Conservation (phyloP, 1,284 basidiomycete genomes). For the Naganishia sp. region DNA sequence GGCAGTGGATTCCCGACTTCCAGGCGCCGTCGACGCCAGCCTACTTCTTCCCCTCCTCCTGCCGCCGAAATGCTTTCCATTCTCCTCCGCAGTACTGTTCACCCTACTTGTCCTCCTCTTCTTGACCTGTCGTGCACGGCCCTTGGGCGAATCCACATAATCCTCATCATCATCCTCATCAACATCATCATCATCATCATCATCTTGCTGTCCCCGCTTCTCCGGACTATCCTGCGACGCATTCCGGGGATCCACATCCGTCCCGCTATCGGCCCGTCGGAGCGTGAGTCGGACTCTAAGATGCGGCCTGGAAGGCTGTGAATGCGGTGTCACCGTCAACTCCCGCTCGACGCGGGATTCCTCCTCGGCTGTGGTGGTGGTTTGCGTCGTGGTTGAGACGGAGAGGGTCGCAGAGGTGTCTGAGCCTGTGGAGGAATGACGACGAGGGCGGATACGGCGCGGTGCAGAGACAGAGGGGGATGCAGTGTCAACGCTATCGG, state of each 20-base stretch:
- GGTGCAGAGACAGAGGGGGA: slow-evolving; percentile 15
- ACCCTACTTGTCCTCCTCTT: slow-evolving; percentile 1
- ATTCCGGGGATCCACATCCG: background rate
- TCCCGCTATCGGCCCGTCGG: slow-evolving; percentile 1
- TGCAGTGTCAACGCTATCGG: slow-evolving; percentile 16
- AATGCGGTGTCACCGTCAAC: background rate
- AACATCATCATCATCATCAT: too few species aligned
- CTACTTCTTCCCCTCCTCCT: slow-evolving; percentile 7
- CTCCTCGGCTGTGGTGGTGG: slow-evolving; percentile 20
- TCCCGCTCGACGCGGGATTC: slow-evolving; percentile 25
- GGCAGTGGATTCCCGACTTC: slow-evolving; percentile 21
- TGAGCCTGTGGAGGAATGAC: slow-evolving; percentile 4
- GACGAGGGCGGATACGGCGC: background rate
- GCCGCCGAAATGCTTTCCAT: background rate
- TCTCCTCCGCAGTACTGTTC: background rate
- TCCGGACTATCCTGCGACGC: background rate
- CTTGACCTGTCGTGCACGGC: background rate
- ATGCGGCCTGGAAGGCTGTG: background rate
- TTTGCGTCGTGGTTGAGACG: slow-evolving; percentile 21
- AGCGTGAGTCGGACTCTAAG: slow-evolving; percentile 13
- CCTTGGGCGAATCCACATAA: background rate
- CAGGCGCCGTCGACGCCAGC: slow-evolving; percentile 1
- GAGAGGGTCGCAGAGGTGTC: slow-evolving; percentile 12
- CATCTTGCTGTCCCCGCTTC: background rate
- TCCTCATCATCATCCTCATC: too few species aligned